A percentile compares a stretch with the other conserved stretches of the same genome.
phyloP scores from a whole-genome alignment of 345 rosid species.

The Sisymbrium altissimum region DNA sequence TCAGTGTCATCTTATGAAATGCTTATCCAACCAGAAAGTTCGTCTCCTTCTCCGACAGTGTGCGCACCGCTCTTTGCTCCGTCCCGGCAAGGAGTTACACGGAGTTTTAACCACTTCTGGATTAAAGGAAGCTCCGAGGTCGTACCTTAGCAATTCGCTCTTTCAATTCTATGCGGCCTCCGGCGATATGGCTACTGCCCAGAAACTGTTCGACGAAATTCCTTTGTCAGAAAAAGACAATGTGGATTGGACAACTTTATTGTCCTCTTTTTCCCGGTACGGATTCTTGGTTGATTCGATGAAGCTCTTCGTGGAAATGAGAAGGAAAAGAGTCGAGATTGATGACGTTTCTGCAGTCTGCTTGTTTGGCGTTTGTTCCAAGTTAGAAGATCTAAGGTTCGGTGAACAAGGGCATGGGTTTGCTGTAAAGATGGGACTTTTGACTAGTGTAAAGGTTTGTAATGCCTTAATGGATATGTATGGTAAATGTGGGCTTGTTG shows the following conservation, averaged over 20 bases:
- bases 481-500: slow-evolving; percentile 55
- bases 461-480: slow-evolving; percentile 76
- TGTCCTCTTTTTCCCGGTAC: slow-evolving; percentile 46
- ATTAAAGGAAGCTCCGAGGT: slow-evolving; percentile 28
- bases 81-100: slow-evolving; percentile 50
- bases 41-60: slow-evolving; percentile 61
- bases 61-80: slow-evolving; percentile 44
- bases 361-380: slow-evolving; percentile 51
- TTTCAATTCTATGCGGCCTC: slow-evolving; percentile 50
- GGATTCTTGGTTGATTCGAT: slow-evolving; percentile 33
- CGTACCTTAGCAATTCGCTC: slow-evolving; percentile 56
- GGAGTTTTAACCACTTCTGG: slow-evolving; percentile 58
- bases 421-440: slow-evolving; percentile 51
- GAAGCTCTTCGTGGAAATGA: slow-evolving; percentile 48
- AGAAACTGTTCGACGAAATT: slow-evolving; percentile 65
- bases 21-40: slow-evolving; percentile 32
- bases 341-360: slow-evolving; percentile 64
- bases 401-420: slow-evolving; percentile 66
- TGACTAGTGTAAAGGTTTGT: slow-evolving; percentile 39
- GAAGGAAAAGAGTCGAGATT: slow-evolving; percentile 30
- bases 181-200: slow-evolving; percentile 44
- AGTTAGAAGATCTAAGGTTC: slow-evolving; percentile 41
- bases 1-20: slow-evolving; percentile 25
- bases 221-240: slow-evolving; percentile 54
- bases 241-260: slow-evolving; percentile 69